Evolutionary conservation across 2,329 filamentous ascomycete species (phyloP).

Genomic region (Metarhizium rileyi): DNA sequence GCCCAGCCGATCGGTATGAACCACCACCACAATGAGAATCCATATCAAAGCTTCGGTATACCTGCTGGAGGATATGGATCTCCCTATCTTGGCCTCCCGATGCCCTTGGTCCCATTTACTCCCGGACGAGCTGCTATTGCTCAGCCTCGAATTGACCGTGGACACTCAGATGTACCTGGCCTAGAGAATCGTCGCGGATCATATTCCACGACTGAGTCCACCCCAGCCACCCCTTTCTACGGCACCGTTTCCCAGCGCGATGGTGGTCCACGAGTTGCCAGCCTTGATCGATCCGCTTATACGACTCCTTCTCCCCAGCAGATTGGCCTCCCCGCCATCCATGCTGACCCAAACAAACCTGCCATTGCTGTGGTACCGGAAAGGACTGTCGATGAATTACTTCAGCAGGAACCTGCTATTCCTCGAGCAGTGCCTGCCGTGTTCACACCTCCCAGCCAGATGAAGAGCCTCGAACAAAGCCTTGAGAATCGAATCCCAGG

Average conservation of each 20-base stretch:
- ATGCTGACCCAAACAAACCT: conserved; percentile 33
- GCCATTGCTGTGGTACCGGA: conserved; percentile 31
- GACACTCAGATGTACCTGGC: conserved; percentile 46
- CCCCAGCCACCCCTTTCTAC: conserved; percentile 56
- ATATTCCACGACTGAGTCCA: conserved; percentile 59
- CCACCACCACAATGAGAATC: conserved; percentile 21
- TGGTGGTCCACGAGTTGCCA: conserved; percentile 47
- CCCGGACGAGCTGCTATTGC: conserved; percentile 37
- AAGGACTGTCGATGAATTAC: conserved; percentile 50
- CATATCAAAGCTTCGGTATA: conserved; percentile 23
- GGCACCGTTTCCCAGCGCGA: conserved; percentile 49
- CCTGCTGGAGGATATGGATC: conserved; percentile 24
- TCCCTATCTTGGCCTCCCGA: conserved; percentile 26
- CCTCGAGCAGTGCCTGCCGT: conserved; percentile 84
- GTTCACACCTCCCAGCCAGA: conserved; percentile 73
- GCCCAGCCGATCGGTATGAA: conserved; percentile 25
- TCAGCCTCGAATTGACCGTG: conserved; percentile 36
- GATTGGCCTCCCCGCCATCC: conserved; percentile 31
- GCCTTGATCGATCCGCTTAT: conserved; percentile 53
- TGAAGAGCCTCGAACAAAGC: conserved; percentile 87
- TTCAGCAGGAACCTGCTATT: conserved; percentile 70
- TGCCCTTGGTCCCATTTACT: conserved; percentile 39
- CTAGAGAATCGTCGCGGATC: conserved; percentile 58
- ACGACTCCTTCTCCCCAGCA: conserved; percentile 59
- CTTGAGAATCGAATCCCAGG: conserved; percentile 84